phyloP scores from a whole-genome alignment of 1,284 basidiomycete species.

The Trametes polyzona region DNA sequence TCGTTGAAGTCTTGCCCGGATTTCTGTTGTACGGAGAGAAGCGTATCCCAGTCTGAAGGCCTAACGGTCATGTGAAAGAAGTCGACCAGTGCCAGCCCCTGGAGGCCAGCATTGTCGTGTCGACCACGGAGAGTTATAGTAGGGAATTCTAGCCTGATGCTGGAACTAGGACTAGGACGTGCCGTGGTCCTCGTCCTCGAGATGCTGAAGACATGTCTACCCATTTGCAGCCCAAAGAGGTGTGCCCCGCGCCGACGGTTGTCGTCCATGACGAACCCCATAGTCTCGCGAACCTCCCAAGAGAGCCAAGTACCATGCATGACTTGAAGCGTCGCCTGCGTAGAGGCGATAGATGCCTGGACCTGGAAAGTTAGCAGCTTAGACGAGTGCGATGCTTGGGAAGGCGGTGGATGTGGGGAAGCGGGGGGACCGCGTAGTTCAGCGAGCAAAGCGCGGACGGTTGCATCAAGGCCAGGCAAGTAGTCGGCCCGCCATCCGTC shows the following conservation, averaged over 20 bases:
- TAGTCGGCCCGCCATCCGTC: constrained; percentile 83
- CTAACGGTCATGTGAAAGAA: constrained; percentile 74
- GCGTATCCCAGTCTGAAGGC: constrained; percentile 79
- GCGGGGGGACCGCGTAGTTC: constrained; percentile 55
- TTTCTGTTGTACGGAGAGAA: constrained; percentile 81
- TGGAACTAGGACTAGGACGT: constrained; percentile 43
- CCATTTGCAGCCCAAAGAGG: constrained; percentile 66
- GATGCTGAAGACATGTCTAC: constrained; percentile 67
- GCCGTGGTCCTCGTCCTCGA: constrained; percentile 49
- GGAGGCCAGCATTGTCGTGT: constrained; percentile 51
- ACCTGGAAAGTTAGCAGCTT: constrained; percentile 46
- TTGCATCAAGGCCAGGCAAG: constrained; percentile 68
- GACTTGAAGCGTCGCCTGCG: constrained; percentile 69
- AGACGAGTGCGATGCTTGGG: constrained; percentile 32
- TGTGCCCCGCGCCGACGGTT: constrained; percentile 41
- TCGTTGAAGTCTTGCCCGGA: constrained; percentile 88
- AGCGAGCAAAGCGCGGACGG: constrained; percentile 63
- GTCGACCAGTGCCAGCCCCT: constrained; percentile 64
- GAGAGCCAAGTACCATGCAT: constrained; percentile 86
- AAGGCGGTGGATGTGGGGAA: constrained; percentile 25
- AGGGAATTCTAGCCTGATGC: constrained; percentile 68
- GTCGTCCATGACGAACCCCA: constrained; percentile 48
- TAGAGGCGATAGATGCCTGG: constrained; percentile 51
- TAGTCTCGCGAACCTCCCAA: constrained; percentile 61
- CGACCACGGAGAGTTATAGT: constrained; percentile 62